Base-by-base conservation (phyloP, 192 early-diverging fungal genomes). In the Linnemannia hyalina region DNA sequence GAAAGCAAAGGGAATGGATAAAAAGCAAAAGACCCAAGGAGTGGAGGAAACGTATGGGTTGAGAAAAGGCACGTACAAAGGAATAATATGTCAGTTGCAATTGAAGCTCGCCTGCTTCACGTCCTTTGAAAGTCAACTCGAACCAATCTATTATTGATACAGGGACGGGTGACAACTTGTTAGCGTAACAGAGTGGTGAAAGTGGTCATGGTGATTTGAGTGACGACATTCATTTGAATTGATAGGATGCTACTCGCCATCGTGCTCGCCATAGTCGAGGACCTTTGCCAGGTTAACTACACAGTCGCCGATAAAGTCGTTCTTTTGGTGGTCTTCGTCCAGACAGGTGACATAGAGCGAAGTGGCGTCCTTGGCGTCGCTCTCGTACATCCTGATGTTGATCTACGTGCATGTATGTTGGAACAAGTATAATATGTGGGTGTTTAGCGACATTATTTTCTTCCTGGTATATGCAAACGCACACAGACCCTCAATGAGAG, bases 241-340 rank as follows among this genome's bases (percentile, higher is more conserved):
- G 6, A 22, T 52, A 52, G 49, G 49, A 52, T 68, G 32, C 32
- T 32, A 74, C 76, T 77, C 83, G 91, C 92, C 91, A 88, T 93
- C 92, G 41, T 82, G 82, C 79, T 93, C 91, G n/a, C 91, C 90
- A 4, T 89, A 76, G 32, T 83, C 88, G 22, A 93, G 70, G n/a
- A 92, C 91, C 38, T 87, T 82, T 29, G 86, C 63, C 35, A 93
- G 76, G 76, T 93, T 90, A 54, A 93, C 78, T 6, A 88, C 88
- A 72, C 87, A 77, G n/a, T 92, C 89, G 10, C 88, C 89, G 65
- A 93, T 91, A 71, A 93, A 83, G 23, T 90, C 90, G 42, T 88
- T 88, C 70, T 92, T 90, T 65, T 90, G 82, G 41, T 88, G 77
- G 82, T 93, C 92, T 44, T 93, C 92, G 80, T 91, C 90, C 73